These are phyloP conservation scores for Rhodomyrtus tomentosa DNA, from an alignment of 345 rosid species.

Conservation along the genomic window DNA sequence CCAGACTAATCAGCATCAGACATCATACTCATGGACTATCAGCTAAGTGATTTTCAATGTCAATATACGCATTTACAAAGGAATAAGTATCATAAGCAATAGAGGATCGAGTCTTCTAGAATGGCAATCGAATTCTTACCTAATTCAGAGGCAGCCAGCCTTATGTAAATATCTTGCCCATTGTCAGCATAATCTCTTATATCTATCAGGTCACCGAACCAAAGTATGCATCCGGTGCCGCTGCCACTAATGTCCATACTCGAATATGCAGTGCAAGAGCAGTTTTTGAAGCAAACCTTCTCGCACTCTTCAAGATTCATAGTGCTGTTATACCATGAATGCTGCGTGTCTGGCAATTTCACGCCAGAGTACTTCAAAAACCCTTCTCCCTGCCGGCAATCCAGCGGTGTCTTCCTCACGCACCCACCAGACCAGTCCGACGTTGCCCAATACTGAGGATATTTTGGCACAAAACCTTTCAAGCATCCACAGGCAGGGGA, in stretches of 20 bases:
- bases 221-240: constrained; percentile 42
- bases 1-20: not conserved
- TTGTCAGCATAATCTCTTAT: constrained; percentile 9
- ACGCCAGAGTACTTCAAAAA: constrained; percentile 14
- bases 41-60: not conserved
- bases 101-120: not conserved
- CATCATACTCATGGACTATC: not conserved
- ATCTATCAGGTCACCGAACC: constrained; percentile 36
- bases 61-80: not conserved
- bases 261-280: constrained; percentile 44
- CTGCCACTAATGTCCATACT: constrained; percentile 17
- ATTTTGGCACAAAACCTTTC: constrained; percentile 28
- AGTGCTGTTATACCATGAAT: constrained; percentile 6
- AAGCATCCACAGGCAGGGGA: constrained; percentile 34
- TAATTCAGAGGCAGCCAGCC: constrained; percentile 26
- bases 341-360: constrained; percentile 33
- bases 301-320: constrained; percentile 14
- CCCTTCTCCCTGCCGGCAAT: constrained; percentile 21
- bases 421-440: constrained; percentile 44
- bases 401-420: constrained; percentile 16
- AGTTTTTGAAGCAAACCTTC: constrained; percentile 20
- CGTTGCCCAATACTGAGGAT: constrained; percentile 20
- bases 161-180: constrained; percentile 24
- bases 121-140: not conserved
- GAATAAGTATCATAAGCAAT: not conserved